These are phyloP conservation scores for Trichoderma virens DNA, from an alignment of 495 filamentous ascomycete genomes.

Conservation along the genomic window DNA sequence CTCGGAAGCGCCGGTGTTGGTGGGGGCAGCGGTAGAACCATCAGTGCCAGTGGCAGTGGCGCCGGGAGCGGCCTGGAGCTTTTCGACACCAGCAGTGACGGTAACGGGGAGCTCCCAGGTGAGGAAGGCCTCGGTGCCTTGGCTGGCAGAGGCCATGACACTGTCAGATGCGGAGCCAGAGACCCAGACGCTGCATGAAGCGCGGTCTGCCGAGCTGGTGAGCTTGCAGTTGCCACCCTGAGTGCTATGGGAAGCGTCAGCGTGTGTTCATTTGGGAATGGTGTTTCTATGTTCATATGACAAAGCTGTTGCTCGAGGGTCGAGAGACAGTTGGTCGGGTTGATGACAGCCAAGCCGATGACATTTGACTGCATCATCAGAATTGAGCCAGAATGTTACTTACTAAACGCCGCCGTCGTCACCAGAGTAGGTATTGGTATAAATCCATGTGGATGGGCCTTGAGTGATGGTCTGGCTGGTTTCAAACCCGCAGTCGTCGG, in stretches of 20 bases:
- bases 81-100: conserved; percentile 26
- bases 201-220: neutral
- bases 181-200: neutral
- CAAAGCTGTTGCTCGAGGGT: neutral
- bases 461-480: neutral
- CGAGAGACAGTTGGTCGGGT: neutral
- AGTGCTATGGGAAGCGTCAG: neutral
- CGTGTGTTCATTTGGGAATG: neutral
- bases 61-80: conserved; percentile 14
- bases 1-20: neutral
- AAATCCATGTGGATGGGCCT: neutral
- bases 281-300: neutral
- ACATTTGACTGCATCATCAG: neutral
- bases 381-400: neutral
- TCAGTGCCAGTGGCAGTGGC: neutral
- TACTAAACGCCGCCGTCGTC: neutral
- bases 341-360: neutral
- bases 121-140: conserved; percentile 19
- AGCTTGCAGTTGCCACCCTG: conserved; percentile 1
- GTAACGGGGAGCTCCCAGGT: conserved; percentile 18
- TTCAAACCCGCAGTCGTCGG: conserved; percentile 21
- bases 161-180: neutral
- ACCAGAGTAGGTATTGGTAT: neutral
- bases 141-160: conserved; percentile 11
- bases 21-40: neutral